Evolutionary conservation across 176 grass and related monocot genomes (phyloP).

Genomic region (Oropetium thomaeum): DNA sequence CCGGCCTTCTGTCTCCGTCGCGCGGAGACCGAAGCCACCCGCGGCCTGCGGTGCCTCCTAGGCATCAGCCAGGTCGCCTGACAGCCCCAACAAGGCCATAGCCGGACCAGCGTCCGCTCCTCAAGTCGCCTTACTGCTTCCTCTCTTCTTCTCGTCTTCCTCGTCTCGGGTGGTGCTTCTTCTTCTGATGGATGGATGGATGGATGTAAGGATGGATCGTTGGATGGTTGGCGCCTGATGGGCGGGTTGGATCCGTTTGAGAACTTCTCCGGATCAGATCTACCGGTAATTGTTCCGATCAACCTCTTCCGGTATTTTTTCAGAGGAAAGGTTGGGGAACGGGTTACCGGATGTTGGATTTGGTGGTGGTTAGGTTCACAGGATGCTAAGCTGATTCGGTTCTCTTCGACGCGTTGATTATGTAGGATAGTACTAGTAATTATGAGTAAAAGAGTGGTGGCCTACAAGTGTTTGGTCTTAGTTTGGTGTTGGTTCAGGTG

Average conservation of each 20-base stretch:
- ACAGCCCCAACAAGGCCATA: not conserved
- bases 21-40: slow-evolving; percentile 41
- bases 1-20: slow-evolving; percentile 31
- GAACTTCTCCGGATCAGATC: slow-evolving; percentile 35
- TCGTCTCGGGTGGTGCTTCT: not conserved
- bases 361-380: slow-evolving; percentile 38
- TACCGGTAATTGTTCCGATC: slow-evolving; percentile 26
- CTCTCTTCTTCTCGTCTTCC: not conserved
- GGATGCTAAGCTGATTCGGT: slow-evolving; percentile 18
- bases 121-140: not conserved
- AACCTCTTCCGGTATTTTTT: slow-evolving; percentile 69
- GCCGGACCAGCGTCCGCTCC: not conserved
- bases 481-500: slow-evolving; percentile 1
- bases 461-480: not conserved
- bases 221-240: not conserved
- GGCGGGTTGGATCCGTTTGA: slow-evolving; percentile 6
- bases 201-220: not conserved
- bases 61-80: slow-evolving; percentile 44
- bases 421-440: slow-evolving; percentile 14
- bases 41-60: slow-evolving; percentile 53
- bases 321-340: slow-evolving; percentile 38
- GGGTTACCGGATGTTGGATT: slow-evolving; percentile 31
- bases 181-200: not conserved
- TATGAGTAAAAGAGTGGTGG: not conserved
- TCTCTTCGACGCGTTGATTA: not conserved